Percentiles rank a stretch among this genome's conserved stretches.
phyloP scores from a whole-genome alignment of 2,329 filamentous ascomycete species.

The Sporothrix pallida region DNA sequence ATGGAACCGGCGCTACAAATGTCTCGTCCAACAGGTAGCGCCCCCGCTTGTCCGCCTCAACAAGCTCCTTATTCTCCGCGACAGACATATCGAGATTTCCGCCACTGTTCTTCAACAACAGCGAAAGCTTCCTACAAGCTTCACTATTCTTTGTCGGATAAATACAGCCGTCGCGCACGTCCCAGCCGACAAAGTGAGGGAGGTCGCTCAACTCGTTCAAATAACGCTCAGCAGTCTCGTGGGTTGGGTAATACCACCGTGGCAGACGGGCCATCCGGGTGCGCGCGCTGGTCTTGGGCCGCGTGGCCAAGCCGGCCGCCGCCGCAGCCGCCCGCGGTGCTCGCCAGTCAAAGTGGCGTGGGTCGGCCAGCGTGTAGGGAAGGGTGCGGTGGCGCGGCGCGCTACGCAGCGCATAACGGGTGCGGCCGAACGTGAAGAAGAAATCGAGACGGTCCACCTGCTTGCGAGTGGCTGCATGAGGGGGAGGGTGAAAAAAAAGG shows the following conservation, averaged over 20 bases:
- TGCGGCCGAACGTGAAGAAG: neutral
- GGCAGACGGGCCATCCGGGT: neutral
- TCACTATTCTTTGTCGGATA: neutral
- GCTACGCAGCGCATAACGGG: neutral
- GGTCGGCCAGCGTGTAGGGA: slow-evolving; percentile 2
- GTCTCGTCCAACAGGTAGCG: slow-evolving; percentile 3
- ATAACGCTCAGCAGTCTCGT: neutral
- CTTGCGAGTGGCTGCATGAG: too few species aligned
- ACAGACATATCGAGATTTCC: neutral
- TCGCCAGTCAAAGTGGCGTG: neutral
- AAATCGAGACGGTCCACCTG: neutral
- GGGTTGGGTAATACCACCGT: neutral
- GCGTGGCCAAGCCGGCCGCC: neutral
- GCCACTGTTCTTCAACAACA: neutral
- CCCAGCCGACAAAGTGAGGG: neutral
- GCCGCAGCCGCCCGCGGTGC: neutral
- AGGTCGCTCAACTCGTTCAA: neutral
- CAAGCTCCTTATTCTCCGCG: neutral
- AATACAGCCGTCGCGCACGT: slow-evolving; percentile 7
- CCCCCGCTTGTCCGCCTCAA: neutral
- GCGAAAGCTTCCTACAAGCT: neutral
- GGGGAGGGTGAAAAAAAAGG: too few species aligned
- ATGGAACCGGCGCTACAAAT: neutral
- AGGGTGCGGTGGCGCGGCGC: neutral
- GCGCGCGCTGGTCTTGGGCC: neutral